Evolutionary conservation across 1,284 basidiomycete genomes (phyloP).

Genomic region (Apiotrichum mycotoxinovorans): DNA sequence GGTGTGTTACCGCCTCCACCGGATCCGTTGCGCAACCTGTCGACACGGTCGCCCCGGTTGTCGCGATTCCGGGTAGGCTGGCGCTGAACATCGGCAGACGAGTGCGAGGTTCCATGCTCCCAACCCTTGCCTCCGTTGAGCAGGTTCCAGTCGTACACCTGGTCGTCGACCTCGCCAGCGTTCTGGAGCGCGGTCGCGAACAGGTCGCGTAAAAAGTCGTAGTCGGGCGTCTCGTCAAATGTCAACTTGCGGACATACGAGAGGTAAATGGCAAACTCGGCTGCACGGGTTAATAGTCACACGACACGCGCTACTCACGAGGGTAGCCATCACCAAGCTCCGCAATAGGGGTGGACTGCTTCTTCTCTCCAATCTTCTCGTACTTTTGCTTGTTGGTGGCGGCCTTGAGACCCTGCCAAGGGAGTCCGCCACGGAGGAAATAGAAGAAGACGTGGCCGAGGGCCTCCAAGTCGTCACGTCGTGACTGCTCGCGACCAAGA

Average conservation of each 20-base stretch:
- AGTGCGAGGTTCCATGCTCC: conserved; percentile 63
- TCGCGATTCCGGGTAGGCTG: conserved; percentile 40
- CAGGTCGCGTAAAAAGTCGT: conserved; percentile 88
- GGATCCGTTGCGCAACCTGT: conserved; percentile 47
- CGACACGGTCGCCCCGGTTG: conserved; percentile 48
- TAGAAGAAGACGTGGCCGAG: conserved; percentile 96
- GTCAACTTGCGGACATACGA: conserved; percentile 95
- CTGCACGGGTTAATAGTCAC: conserved; percentile 20
- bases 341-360: conserved; percentile 92
- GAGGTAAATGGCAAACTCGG: conserved; percentile 95
- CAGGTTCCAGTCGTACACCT: conserved; percentile 85
- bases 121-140: conserved; percentile 90
- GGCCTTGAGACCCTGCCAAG: conserved; percentile 97
- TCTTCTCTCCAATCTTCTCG: conserved; percentile 98
- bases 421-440: conserved; percentile 91
- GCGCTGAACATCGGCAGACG: conserved; percentile 30
- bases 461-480: conserved; percentile 92
- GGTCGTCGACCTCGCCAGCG: conserved; percentile 80
- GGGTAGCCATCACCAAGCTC: conserved; percentile 90
- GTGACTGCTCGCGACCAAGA: conserved; percentile 92
- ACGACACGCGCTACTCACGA: conserved; percentile 56
- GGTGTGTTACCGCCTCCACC: conserved; percentile 30
- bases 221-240: conserved; percentile 94
- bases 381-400: conserved; percentile 99
- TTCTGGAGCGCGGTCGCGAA: conserved; percentile 89